Conservation (phyloP, 208 protist genomes). For the Phytomonas francai region DNA sequence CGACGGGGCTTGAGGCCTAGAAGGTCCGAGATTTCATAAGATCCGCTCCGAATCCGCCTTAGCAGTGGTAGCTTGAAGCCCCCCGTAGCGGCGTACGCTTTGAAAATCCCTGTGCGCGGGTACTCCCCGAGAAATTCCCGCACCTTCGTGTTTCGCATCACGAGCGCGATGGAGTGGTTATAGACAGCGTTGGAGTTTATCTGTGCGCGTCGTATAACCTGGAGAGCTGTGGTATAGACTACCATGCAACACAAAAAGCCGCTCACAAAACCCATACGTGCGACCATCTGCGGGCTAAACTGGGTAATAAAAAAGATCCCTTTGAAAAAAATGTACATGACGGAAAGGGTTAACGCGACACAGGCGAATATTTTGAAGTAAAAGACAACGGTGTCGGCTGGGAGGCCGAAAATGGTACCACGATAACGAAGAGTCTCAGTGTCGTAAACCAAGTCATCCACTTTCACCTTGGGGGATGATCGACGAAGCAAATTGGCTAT, state of each 20-base stretch:
- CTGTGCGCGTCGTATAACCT: slow-evolving; percentile 39
- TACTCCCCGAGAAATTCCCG: slow-evolving; percentile 65
- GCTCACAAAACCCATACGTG: slow-evolving; percentile 69
- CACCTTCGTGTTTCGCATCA: slow-evolving; percentile 76
- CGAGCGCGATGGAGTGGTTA: slow-evolving; percentile 85
- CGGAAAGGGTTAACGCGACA: slow-evolving; percentile 18
- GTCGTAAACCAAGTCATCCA: slow-evolving; percentile 72
- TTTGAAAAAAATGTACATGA: slow-evolving; percentile 71
- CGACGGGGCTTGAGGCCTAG: slow-evolving; percentile 69
- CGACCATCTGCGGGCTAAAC: slow-evolving; percentile 77
- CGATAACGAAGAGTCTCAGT: slow-evolving; percentile 55
- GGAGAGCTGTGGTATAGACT: slow-evolving; percentile 44
- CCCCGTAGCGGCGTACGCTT: slow-evolving; percentile 60
- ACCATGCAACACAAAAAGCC: slow-evolving; percentile 67
- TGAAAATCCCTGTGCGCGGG: slow-evolving; percentile 81
- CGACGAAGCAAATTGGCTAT: slow-evolving; percentile 29
- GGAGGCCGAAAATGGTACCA: slow-evolving; percentile 74
- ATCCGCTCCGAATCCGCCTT: slow-evolving; percentile 78
- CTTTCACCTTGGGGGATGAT: slow-evolving; percentile 29
- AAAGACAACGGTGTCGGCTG: slow-evolving; percentile 72
- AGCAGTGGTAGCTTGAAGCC: slow-evolving; percentile 79
- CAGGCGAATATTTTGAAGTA: slow-evolving; percentile 60
- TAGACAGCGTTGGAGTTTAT: slow-evolving; percentile 85
- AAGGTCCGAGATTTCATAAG: slow-evolving; percentile 76
- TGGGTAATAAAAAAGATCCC: slow-evolving; percentile 60